Evolutionary conservation across 495 filamentous ascomycete species (phyloP), one percentile per base, ranked within the genome.

Genomic region (Acidiella bohemica): DNA sequence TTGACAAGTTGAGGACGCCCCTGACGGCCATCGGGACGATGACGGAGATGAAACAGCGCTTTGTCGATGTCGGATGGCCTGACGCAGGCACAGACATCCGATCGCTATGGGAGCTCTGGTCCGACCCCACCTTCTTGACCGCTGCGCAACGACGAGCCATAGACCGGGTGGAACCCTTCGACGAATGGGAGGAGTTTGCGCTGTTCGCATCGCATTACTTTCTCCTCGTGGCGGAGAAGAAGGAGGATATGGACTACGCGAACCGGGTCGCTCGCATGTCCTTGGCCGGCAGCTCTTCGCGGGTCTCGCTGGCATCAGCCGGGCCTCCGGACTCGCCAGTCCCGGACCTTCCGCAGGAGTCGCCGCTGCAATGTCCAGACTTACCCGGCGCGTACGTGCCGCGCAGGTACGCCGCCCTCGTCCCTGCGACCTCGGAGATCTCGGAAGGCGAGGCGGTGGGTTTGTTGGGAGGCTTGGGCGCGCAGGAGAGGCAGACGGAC

Each of bases 151-250:
- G 78, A 39, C 57, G 48, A 12, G 50, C 53, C 18, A 59, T 93
- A 17, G 79, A 93, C 42, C 52, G 53, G 0, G 56, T 81, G 21
- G 87, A 94, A 55, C 75, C 78, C 14, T 94, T 95, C 56, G 87
- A 95, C 59, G 86, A 95, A 61, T 94, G 84, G 84, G 87, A 95
- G 59, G 87, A 95, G 47, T 84, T 93, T 55, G 81, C 81, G 10
- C 62, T 94, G 4, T 95, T 90, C 57, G 77, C 68, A 5, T 72
- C 75, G 35, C 87, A 93, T 61, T 93, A 93, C 60, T 88, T 87
- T 47, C 60, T 95, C 21, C 65, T 93, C 6, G 61, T 78, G 26
- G 85, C 84, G 5, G 53, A 48, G 27, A 50, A 44, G 26, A 29
- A 35, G 20, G 32, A 24, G 9, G 37, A 44, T 42, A 14, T 34